phyloP scores from a whole-genome alignment of 805 yeast species.

The Kodamaea neixiangensis region DNA sequence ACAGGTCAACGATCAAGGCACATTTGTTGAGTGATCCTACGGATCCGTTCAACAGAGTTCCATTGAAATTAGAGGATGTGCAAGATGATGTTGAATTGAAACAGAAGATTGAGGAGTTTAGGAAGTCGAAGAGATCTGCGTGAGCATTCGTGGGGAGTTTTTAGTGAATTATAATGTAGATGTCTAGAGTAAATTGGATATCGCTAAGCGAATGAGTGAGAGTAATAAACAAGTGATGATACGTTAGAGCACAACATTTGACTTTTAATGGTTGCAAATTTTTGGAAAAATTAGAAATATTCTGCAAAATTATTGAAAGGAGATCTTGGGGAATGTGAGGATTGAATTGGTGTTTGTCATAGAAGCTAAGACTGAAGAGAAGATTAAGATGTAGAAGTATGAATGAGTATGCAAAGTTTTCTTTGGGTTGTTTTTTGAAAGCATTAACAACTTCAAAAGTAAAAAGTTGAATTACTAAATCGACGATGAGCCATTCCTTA shows the following conservation, averaged over 20 bases:
- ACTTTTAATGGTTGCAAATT: background rate
- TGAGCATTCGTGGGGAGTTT: background rate
- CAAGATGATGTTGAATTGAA: slow-evolving; percentile 73
- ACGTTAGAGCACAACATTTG: no score
- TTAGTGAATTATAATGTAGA: background rate
- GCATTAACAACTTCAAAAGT: no score
- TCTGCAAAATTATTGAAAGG: background rate
- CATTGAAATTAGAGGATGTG: slow-evolving; percentile 86
- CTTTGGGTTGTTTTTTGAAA: no score
- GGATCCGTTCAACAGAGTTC: slow-evolving; percentile 95
- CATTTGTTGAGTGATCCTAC: slow-evolving; percentile 93
- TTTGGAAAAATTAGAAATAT: background rate
- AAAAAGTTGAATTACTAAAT: no score
- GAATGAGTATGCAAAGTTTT: background rate
- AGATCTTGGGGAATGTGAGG: background rate
- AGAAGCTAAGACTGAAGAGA: no score
- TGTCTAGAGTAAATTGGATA: background rate
- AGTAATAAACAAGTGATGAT: background rate
- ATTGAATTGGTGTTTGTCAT: no score
- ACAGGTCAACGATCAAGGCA: slow-evolving; percentile 87
- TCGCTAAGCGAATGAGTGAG: slow-evolving; percentile 10
- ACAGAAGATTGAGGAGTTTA: slow-evolving; percentile 60
- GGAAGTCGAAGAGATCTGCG: slow-evolving; percentile 36
- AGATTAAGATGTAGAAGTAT: background rate
- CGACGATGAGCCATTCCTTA: no score